phyloP scores from a whole-genome alignment of 495 filamentous ascomycete genomes.

The Penicillium steckii region DNA sequence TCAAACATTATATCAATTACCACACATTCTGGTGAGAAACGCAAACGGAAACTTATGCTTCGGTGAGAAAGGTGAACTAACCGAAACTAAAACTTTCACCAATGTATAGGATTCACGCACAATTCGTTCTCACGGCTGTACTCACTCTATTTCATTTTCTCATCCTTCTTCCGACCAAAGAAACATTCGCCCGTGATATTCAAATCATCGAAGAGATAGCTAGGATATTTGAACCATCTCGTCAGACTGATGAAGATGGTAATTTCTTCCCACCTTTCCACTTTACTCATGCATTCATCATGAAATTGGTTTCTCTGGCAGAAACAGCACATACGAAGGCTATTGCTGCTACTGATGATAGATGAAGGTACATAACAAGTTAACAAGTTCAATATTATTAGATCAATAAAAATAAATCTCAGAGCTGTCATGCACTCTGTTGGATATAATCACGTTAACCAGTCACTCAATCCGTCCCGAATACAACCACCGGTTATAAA shows the following conservation, averaged over 20 bases:
- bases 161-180: slow-evolving; percentile 11
- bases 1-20: slow-evolving; percentile 19
- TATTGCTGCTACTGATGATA: too few relatives aligned
- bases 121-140: slow-evolving; percentile 23
- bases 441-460: neutral
- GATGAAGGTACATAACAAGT: neutral
- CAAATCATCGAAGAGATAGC: slow-evolving; percentile 15
- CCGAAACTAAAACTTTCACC: neutral
- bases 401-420: neutral
- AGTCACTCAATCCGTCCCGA: neutral
- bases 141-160: slow-evolving; percentile 23
- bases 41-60: too few relatives aligned
- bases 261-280: slow-evolving; percentile 22
- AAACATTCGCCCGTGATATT: slow-evolving; percentile 16
- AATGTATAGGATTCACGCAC: slow-evolving; percentile 23
- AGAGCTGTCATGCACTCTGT: neutral
- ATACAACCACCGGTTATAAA: neutral
- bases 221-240: slow-evolving; percentile 7
- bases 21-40: slow-evolving; percentile 25
- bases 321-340: slow-evolving; percentile 1
- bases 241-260: neutral
- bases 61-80: too few relatives aligned
- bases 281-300: slow-evolving; percentile 15
- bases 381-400: slow-evolving; percentile 4
- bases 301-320: slow-evolving; percentile 13